A percentile compares a stretch with the other conserved stretches of the same genome.
Conservation (phyloP, 371 early-diverging fungal genomes). For the Conidiobolus incongruus region DNA sequence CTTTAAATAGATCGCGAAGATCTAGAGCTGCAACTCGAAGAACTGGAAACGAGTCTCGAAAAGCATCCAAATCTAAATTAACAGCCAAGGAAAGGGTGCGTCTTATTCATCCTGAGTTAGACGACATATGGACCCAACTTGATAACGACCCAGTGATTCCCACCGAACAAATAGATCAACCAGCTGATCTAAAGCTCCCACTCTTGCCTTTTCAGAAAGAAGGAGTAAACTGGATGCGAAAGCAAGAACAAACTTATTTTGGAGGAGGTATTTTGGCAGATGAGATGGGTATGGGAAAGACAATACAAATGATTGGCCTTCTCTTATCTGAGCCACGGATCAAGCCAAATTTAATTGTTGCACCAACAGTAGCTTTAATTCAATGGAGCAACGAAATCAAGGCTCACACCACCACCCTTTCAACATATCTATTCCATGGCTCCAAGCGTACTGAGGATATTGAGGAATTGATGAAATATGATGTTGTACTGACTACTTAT, state of each 20-base stretch:
- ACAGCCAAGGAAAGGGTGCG: slow-evolving; percentile 8
- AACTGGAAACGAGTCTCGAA: slow-evolving; percentile 8
- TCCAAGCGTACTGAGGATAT: slow-evolving; percentile 20
- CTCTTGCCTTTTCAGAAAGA: slow-evolving; percentile 77
- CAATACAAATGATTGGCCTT: slow-evolving; percentile 85
- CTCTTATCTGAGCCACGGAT: slow-evolving; percentile 30
- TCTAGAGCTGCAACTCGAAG: background rate
- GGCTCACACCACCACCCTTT: slow-evolving; percentile 38
- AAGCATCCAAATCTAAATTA: slow-evolving; percentile 2
- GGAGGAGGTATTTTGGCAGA: slow-evolving; percentile 22
- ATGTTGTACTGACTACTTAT: slow-evolving; percentile 72
- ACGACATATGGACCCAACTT: slow-evolving; percentile 41
- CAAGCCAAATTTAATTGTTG: slow-evolving; percentile 64
- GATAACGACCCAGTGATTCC: slow-evolving; percentile 12
- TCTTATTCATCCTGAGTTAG: slow-evolving; percentile 31
- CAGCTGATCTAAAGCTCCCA: slow-evolving; percentile 35
- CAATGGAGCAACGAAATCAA: slow-evolving; percentile 77
- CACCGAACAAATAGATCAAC: slow-evolving; percentile 32
- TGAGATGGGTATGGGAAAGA: slow-evolving; percentile 99
- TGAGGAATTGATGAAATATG: slow-evolving; percentile 28
- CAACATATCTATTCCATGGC: slow-evolving; percentile 48
- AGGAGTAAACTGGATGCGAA: slow-evolving; percentile 62
- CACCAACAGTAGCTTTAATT: slow-evolving; percentile 73
- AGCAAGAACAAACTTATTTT: slow-evolving; percentile 37
- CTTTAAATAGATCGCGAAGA: background rate